Percentiles rank a stretch among this genome's conserved stretches.
Conservation (phyloP, 129 eudicot genomes). For the Pulicaria dysenterica region DNA sequence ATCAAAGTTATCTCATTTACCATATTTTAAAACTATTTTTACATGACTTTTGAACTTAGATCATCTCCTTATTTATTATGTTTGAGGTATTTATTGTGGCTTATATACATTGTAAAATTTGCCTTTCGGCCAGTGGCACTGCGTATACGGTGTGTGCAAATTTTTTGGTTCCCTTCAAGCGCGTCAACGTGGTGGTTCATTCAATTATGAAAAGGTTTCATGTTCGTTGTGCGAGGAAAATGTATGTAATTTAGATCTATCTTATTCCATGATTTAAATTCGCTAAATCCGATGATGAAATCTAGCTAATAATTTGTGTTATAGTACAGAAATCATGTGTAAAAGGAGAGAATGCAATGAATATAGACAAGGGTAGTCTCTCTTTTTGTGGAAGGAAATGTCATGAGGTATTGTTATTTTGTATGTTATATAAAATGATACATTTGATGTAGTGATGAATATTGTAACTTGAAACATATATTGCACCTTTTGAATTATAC, state of each 20-base stretch:
- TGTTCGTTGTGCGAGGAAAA: slow-evolving; percentile 68
- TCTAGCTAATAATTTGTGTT: slow-evolving; percentile 12
- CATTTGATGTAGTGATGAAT: background rate
- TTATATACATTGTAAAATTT: slow-evolving; percentile 38
- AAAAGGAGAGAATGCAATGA: slow-evolving; percentile 18
- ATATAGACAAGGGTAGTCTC: slow-evolving; percentile 20
- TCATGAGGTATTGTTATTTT: slow-evolving; percentile 46
- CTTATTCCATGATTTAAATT: background rate
- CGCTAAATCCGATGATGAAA: background rate
- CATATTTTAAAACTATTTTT: too few relatives aligned
- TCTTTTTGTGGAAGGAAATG: slow-evolving; percentile 73
- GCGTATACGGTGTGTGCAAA: slow-evolving; percentile 73
- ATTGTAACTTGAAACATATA: too few relatives aligned
- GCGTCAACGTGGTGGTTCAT: slow-evolving; percentile 19
- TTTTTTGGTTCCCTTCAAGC: slow-evolving; percentile 47
- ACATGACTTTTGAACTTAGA: background rate
- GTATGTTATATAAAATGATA: background rate
- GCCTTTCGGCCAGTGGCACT: slow-evolving; percentile 70
- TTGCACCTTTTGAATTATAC: too few relatives aligned
- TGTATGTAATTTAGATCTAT: slow-evolving; percentile 41
- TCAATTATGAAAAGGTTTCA: slow-evolving; percentile 26
- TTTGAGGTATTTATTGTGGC: background rate
- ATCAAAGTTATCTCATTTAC: too few relatives aligned
- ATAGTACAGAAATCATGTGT: slow-evolving; percentile 62
- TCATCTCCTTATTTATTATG: background rate